Conservation (phyloP, 208 protist genomes). For the Pavlovales sp. region DNA sequence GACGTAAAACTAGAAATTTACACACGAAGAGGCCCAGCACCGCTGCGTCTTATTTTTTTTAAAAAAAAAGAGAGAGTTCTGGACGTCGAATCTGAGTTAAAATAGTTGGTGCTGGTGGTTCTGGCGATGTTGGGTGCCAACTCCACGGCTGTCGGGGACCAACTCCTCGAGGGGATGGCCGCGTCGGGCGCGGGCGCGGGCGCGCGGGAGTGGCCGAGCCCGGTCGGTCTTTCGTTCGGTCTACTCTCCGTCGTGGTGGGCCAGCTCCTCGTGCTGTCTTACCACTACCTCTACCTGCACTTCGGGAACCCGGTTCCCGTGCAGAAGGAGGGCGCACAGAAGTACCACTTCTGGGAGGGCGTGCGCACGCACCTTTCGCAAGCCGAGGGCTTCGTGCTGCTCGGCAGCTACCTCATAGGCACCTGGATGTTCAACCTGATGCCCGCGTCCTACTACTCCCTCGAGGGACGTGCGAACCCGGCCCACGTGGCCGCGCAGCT, state of each 20-base stretch:
- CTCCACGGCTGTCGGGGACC: too few species aligned
- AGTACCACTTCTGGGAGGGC: constrained; percentile 3
- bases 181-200: too few species aligned
- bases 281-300: constrained; percentile 2
- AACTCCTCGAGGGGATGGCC: too few species aligned
- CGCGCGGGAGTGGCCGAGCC: background rate
- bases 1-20: too few species aligned
- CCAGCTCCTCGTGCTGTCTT: background rate
- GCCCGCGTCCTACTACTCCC: constrained; percentile 37
- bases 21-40: too few species aligned
- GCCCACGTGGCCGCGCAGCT: background rate
- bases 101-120: too few species aligned
- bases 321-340: background rate
- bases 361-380: constrained; percentile 1
- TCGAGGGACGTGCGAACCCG: background rate
- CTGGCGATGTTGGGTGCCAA: too few species aligned
- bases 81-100: too few species aligned
- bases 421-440: constrained; percentile 43
- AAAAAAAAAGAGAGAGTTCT: too few species aligned
- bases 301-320: background rate
- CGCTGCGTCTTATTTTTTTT: too few species aligned
- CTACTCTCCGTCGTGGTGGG: background rate
- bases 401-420: constrained; percentile 35
- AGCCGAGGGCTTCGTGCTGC: constrained; percentile 32
- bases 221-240: background rate